These are phyloP conservation scores for Blumeria hordei DNA, from an alignment of 2,329 filamentous ascomycete species.

Conservation along the genomic window DNA sequence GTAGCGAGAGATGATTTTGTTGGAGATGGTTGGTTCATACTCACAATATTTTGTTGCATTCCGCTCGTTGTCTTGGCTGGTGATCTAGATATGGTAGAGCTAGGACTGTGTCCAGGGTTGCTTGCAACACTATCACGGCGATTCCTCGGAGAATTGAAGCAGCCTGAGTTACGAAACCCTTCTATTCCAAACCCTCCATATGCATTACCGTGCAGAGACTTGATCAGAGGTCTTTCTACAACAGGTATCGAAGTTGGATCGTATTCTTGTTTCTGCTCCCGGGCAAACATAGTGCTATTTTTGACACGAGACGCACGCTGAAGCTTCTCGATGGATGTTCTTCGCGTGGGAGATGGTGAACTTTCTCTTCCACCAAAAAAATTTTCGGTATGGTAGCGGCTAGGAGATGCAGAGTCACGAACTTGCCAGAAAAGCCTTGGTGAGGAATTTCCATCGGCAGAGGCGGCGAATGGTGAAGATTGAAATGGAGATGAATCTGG, in stretches of 20 bases:
- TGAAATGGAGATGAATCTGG: conserved; percentile 67
- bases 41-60: conserved; percentile 23
- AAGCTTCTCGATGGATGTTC: conserved; percentile 83
- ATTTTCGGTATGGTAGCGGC: conserved; percentile 45
- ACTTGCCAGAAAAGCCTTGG: conserved; percentile 81
- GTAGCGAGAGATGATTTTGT: conserved; percentile 73
- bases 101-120: conserved; percentile 30
- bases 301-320: conserved; percentile 89
- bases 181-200: conserved; percentile 33
- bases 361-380: conserved; percentile 30
- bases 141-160: conserved; percentile 19
- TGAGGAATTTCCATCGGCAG: conserved; percentile 33
- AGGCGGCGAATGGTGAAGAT: conserved; percentile 43
- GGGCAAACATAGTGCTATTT: conserved; percentile 91
- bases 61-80: conserved; percentile 16
- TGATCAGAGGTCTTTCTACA: conserved; percentile 61
- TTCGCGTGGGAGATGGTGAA: conserved; percentile 42
- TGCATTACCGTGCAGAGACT: conserved; percentile 45
- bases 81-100: conserved; percentile 11
- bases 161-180: conserved; percentile 27
- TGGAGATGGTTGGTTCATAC: conserved; percentile 51
- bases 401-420: conserved; percentile 42
- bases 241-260: conserved; percentile 56
- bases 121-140: conserved; percentile 34
- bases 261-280: conserved; percentile 81